Evolutionary conservation across 2,329 filamentous ascomycete genomes (phyloP).

Genomic region (Leptographium radiaticola): DNA sequence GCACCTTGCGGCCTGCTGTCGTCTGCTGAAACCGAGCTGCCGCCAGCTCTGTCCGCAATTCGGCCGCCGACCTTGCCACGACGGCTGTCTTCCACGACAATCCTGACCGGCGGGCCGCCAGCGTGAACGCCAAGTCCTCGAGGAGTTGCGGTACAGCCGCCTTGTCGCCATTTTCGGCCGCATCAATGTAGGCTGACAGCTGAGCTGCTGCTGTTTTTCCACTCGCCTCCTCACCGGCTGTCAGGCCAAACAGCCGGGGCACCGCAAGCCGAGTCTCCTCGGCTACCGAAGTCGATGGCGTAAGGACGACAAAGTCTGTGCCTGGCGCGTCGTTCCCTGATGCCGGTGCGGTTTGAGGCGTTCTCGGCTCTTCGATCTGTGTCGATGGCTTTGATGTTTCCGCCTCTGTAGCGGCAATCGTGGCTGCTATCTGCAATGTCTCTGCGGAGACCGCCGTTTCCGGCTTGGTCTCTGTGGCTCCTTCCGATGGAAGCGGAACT

Average conservation of each 20-base stretch:
- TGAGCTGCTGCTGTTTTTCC: slow-evolving; percentile 4
- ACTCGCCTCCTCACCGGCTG: slow-evolving; percentile 7
- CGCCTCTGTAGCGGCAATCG: neutral
- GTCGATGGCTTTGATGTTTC: neutral
- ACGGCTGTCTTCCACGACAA: slow-evolving; percentile 9
- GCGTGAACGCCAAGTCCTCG: slow-evolving; percentile 14
- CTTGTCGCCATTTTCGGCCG: neutral
- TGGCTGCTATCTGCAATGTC: neutral
- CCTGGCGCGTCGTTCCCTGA: no score
- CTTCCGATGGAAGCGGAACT: no score
- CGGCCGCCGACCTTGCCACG: neutral
- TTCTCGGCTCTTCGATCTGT: no score
- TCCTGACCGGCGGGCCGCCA: slow-evolving; percentile 16
- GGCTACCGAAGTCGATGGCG: neutral
- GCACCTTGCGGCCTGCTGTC: neutral
- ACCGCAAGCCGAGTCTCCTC: neutral
- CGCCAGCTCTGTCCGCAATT: neutral
- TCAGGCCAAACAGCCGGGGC: slow-evolving; percentile 23
- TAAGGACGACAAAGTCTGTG: neutral
- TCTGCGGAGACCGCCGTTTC: neutral
- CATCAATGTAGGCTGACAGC: slow-evolving; percentile 3
- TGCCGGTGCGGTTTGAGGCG: no score
- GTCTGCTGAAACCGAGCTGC: slow-evolving; percentile 1
- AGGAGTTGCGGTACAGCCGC: neutral
- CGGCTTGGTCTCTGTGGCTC: neutral